These are phyloP conservation scores for Aspergillus avenaceus DNA, from an alignment of 495 filamentous ascomycete species.

Conservation along the genomic window DNA sequence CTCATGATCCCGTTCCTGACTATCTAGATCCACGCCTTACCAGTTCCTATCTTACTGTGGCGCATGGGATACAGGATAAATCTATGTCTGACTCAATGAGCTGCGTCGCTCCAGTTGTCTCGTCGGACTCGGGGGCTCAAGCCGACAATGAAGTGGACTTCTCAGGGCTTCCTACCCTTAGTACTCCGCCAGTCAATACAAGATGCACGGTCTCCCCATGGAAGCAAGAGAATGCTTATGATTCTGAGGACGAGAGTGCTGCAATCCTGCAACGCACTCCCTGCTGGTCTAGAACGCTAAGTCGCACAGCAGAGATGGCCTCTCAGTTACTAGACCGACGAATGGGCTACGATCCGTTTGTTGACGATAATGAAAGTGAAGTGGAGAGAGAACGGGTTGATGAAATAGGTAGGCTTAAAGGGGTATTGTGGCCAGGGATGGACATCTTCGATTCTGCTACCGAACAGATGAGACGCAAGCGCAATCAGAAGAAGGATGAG, in stretches of 20 bases:
- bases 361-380: slow-evolving; percentile 14
- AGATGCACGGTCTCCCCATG: not conserved
- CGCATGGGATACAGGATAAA: slow-evolving; percentile 1
- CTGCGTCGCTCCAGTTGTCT: not conserved
- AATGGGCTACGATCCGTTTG: slow-evolving; percentile 17
- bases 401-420: slow-evolving; percentile 59
- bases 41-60: slow-evolving; percentile 6
- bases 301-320: not conserved
- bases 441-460: slow-evolving; percentile 82
- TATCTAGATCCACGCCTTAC: slow-evolving; percentile 36
- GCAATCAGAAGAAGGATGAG: slow-evolving; percentile 82
- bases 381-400: slow-evolving; percentile 31
- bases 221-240: slow-evolving; percentile 13
- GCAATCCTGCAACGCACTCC: slow-evolving; percentile 19
- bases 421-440: slow-evolving; percentile 79
- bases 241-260: slow-evolving; percentile 5
- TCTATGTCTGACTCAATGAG: not conserved
- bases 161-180: not conserved
- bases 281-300: slow-evolving; percentile 8
- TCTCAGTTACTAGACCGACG: not conserved
- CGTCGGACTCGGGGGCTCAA: not conserved
- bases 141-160: not conserved
- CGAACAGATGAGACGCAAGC: slow-evolving; percentile 67
- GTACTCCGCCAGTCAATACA: not conserved
- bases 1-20: slow-evolving; percentile 10